Base-by-base conservation (phyloP, 1,284 basidiomycete species). In the Anthracocystis walkeri region DNA sequence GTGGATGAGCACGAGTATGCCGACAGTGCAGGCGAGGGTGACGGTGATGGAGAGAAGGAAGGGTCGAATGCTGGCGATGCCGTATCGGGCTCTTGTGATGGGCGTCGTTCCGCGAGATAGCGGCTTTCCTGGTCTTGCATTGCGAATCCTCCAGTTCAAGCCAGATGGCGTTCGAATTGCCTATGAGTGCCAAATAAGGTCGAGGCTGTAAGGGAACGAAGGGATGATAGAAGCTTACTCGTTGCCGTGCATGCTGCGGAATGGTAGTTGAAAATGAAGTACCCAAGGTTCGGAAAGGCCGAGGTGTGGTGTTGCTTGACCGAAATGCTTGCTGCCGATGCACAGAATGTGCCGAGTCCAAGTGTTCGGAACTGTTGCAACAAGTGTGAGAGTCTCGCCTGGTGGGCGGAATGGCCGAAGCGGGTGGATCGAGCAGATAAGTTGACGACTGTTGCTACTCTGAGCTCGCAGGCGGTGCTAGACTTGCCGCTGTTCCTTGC, bases 1-100 rank as follows among this genome's bases (percentile, higher is more conserved):
- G 75, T 40, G 21, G 75, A 72, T 2, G 75, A 61, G 59, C 61
- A 77, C 18, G 75, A 75, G 40, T 68, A 79, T 14, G 77, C 77
- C 4, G 75, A 77, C 8, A 79, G 57, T 2, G 75, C 70, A 7
- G 77, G 77, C 7, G 77, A 79, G 0, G 77, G 72, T 0, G 75
- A 69, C 0, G 76, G 69, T 11, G 70, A 66, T 2, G 75, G 65
- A 20, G 69, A 77, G 2, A 54, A 55, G 25, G 60, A 55, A 2
- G 69, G 69, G 23, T 70, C 67, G 3, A 61, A 55, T 4, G 29
- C 35, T 6, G 66, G 63, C 7, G 67, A 70, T 12, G 58, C 29
- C 35, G 58, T n/a, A 1, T 58, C 51, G 27, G 25, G 20, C 3
- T 57, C 69, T 18, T 57, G 58, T 20, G 51, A 46, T 62, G 35